phyloP scores from a whole-genome alignment of 495 filamentous ascomycete genomes.

The Choiromyces venosus region DNA sequence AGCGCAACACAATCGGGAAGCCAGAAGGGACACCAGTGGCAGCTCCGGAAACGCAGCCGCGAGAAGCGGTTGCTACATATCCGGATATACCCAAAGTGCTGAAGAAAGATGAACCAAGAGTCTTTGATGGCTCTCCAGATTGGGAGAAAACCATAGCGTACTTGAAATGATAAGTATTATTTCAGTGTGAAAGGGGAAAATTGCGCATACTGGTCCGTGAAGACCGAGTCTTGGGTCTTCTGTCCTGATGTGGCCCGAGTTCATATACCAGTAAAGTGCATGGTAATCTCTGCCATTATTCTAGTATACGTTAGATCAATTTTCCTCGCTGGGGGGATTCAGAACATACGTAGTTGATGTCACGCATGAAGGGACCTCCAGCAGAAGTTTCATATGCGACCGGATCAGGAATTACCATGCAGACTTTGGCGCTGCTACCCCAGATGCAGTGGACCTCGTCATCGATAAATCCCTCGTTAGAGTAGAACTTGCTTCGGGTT shows the following conservation, averaged over 20 bases:
- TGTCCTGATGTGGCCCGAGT: conserved; percentile 58
- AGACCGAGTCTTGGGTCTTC: conserved; percentile 58
- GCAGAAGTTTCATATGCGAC: conserved; percentile 49
- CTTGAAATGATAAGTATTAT: neutral
- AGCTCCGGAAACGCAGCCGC: conserved; percentile 57
- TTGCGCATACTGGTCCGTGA: conserved; percentile 53
- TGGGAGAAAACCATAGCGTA: conserved; percentile 61
- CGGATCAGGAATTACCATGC: conserved; percentile 49
- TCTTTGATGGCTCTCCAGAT: conserved; percentile 52
- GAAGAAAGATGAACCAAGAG: conserved; percentile 57
- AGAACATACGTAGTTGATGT: conserved; percentile 55
- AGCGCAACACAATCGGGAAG: conserved; percentile 56
- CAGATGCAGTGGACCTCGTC: conserved; percentile 56
- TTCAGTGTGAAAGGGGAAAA: neutral
- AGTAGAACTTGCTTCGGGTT: conserved; percentile 65
- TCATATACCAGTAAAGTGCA: conserved; percentile 39
- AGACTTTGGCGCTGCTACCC: conserved; percentile 47
- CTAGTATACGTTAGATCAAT: neutral
- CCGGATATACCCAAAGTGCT: conserved; percentile 53
- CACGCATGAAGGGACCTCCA: conserved; percentile 58
- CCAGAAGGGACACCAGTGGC: conserved; percentile 45
- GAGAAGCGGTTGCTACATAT: conserved; percentile 51
- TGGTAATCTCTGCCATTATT: conserved; percentile 22
- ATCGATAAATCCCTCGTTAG: conserved; percentile 61
- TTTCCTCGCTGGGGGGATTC: neutral